These are phyloP conservation scores for Fraxinus albicans DNA, from an alignment of 305 asterid genomes.

Conservation along the genomic window DNA sequence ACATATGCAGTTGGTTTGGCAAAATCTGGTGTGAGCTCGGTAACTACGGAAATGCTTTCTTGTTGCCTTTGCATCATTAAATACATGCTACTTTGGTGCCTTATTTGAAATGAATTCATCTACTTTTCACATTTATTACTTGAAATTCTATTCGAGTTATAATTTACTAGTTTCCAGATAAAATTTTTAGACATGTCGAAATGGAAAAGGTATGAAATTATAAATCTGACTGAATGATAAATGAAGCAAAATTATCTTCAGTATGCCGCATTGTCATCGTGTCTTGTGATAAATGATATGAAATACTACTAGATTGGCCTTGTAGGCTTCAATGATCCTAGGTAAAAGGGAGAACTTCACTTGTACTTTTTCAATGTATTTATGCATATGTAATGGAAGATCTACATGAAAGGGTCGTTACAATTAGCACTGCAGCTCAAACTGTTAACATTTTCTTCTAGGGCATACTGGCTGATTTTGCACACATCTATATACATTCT, in stretches of 20 bases:
- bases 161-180: background rate
- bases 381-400: background rate
- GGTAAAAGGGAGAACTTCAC: background rate
- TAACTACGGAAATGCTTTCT: background rate
- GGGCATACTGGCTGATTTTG: background rate
- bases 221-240: background rate
- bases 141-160: background rate
- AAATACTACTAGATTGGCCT: background rate
- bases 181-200: background rate
- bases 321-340: background rate
- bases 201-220: background rate
- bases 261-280: background rate
- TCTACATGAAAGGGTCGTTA: background rate
- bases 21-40: constrained; percentile 42
- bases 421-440: background rate
- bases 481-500: background rate
- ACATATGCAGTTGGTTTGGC: constrained; percentile 58
- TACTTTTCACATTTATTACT: background rate
- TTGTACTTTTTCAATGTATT: background rate
- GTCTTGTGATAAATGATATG: background rate
- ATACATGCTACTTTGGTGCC: background rate
- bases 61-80: background rate
- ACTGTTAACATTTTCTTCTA: background rate
- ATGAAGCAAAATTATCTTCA: background rate
- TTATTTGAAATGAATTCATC: background rate